Conservation (phyloP, 257 asterid genomes). For the Orobanche coerulescens region DNA sequence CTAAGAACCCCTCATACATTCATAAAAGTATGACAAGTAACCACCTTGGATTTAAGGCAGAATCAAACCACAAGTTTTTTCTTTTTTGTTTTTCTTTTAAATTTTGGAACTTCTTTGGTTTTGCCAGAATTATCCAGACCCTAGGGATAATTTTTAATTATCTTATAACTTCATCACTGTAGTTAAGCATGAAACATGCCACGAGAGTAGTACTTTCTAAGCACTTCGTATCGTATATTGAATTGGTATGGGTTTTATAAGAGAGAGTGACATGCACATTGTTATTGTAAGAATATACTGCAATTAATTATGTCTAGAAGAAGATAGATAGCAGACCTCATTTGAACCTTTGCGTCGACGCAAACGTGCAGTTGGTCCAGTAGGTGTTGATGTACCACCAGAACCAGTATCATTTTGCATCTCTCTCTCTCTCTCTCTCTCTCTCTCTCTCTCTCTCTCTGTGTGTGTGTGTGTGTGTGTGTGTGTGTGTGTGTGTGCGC, state of each 20-base stretch:
- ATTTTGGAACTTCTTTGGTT: no score
- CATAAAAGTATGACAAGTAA: no score
- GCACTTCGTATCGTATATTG: neutral
- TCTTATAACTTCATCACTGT: no score
- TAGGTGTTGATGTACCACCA: constrained; percentile 45
- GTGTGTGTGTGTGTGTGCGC: no score
- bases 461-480: no score
- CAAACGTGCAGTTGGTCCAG: constrained; percentile 47
- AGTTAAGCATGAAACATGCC: constrained; percentile 8
- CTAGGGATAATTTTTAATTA: no score
- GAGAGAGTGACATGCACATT: neutral
- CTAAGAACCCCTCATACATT: no score
- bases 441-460: no score
- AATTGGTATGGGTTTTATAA: neutral
- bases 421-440: constrained; percentile 24
- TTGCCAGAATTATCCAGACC: no score
- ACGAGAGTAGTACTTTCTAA: neutral
- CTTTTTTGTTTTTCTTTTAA: no score
- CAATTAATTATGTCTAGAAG: constrained; percentile 1
- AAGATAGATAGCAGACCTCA: constrained; percentile 61
- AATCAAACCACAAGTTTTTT: no score
- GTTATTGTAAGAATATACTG: neutral
- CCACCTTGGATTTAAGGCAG: no score
- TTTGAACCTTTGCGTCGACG: constrained; percentile 90
- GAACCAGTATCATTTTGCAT: constrained; percentile 77